phyloP scores from a whole-genome alignment of 176 grass and related monocot species.

The Oryza punctata region DNA sequence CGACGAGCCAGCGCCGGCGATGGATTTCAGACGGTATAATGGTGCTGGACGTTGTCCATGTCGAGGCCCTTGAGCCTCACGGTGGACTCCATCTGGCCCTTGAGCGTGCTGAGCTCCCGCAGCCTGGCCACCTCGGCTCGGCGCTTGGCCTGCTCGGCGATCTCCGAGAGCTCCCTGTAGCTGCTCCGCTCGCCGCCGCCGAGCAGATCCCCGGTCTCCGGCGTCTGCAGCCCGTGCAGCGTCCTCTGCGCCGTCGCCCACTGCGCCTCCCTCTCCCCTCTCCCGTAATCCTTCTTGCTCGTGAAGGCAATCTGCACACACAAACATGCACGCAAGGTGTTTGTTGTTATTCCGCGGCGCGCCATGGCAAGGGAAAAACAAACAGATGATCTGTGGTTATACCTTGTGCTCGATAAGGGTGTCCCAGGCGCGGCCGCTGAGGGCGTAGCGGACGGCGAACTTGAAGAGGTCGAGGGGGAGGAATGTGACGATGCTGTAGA shows the following conservation, averaged over 20 bases:
- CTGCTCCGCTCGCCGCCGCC: conserved; percentile 55
- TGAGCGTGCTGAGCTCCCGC: conserved; percentile 72
- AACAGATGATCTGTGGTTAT: neutral
- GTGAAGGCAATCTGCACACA: conserved; percentile 68
- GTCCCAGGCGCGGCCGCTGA: conserved; percentile 94
- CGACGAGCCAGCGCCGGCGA: neutral
- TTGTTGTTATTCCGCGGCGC: too few relatives aligned
- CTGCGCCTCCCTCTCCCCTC: conserved; percentile 82
- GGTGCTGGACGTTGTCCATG: conserved; percentile 63
- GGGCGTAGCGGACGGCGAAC: conserved; percentile 71
- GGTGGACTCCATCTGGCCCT: conserved; percentile 67
- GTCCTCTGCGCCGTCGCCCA: conserved; percentile 96
- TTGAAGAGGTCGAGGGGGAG: conserved; percentile 90
- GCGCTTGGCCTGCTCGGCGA: conserved; percentile 93
- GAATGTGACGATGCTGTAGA: conserved; percentile 80
- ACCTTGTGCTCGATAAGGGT: conserved; percentile 85
- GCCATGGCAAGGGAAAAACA: too few relatives aligned
- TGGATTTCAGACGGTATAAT: conserved; percentile 65
- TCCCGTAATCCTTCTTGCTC: conserved; percentile 90
- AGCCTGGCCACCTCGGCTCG: conserved; percentile 94
- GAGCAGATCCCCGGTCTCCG: conserved; percentile 34
- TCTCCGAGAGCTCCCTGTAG: conserved; percentile 86
- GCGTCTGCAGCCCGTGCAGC: conserved; percentile 73
- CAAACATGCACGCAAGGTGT: too few relatives aligned
- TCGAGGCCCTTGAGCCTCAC: conserved; percentile 88